phyloP scores from a whole-genome alignment of 129 eudicot genomes.

The Flaveria ramosissima region DNA sequence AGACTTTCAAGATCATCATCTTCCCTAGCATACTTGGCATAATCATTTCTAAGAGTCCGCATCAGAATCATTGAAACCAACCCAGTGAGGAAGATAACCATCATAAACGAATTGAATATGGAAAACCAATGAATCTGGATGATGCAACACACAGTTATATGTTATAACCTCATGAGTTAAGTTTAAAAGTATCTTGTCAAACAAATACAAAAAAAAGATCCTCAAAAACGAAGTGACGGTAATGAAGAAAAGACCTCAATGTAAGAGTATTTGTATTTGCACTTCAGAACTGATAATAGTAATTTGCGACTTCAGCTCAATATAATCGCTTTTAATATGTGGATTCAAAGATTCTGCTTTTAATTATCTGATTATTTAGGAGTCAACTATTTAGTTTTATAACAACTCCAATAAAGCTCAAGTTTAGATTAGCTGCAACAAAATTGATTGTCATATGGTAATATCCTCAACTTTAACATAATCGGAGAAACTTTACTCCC shows the following conservation, averaged over 20 bases:
- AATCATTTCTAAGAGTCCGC: conserved; percentile 93
- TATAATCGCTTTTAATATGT: neutral
- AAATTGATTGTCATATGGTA: neutral
- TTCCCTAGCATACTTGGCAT: conserved; percentile 94
- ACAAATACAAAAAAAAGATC: neutral
- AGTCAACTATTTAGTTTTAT: neutral
- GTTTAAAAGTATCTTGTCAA: neutral
- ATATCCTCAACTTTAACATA: neutral
- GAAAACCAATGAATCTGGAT: conserved; percentile 94
- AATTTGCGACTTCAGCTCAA: neutral
- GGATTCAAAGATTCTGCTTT: neutral
- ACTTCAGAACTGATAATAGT: neutral
- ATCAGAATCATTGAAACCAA: conserved; percentile 87
- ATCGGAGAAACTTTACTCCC: neutral
- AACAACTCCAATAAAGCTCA: neutral
- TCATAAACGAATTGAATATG: conserved; percentile 92
- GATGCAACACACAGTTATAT: neutral
- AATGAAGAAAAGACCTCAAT: conserved; percentile 2
- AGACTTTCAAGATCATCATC: conserved; percentile 86
- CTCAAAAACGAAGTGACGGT: neutral
- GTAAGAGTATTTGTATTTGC: neutral
- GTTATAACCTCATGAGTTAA: conserved; percentile 7
- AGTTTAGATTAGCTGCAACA: neutral
- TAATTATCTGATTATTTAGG: neutral
- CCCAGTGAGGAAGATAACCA: conserved; percentile 91